Base-by-base conservation (phyloP, 805 yeast genomes). In the Starmerella scarabaei region DNA sequence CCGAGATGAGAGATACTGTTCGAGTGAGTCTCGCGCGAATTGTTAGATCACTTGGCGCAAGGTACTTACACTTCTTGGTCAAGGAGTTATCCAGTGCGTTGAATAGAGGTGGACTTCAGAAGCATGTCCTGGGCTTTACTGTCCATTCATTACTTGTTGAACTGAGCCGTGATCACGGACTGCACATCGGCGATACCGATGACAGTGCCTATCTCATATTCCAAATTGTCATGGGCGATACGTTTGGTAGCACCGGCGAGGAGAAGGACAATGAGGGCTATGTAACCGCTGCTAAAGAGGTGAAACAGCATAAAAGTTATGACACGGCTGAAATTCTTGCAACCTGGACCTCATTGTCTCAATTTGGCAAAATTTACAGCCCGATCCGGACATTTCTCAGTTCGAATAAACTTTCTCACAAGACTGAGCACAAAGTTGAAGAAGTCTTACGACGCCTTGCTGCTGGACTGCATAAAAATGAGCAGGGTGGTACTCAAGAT, bases 251-350 rank as follows among this genome's bases (percentile, higher is more conserved):
- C 8, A 81, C 94, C 3, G 93, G 94, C 27, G 80, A 79, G 54
- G 97, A 91, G 54, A 88, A 91, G 56, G 97, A 91, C 48, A 86
- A 91, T 4, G 96, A 85, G 45, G 94, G 85, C 16, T 88, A 91
- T 54, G 72, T 72, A 38, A 77, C 82, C 23, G 75, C 77, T 45
- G 81, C 85, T 75, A 81, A 80, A 52, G 98, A 88, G 64, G 88
- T 91, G 27, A 86, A 84, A 56, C 77, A 75, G 48, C 83, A 82
- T 54, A 84, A 84, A 61, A 79, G 94, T 65, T 80, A 65, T 55
- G 97, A 91, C 51, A 74, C 91, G 4, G 93, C 79, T 21, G 94
- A 86, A 60, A 63, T 84, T 16, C 54, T 88, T 35, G 71, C 94
- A 0, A 59, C 73, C 14, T 73, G 75, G 53, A 70, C 88, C 27